These are phyloP conservation scores for Eucalyptus pauciflora DNA, from an alignment of 345 rosid genomes.

Conservation along the genomic window DNA sequence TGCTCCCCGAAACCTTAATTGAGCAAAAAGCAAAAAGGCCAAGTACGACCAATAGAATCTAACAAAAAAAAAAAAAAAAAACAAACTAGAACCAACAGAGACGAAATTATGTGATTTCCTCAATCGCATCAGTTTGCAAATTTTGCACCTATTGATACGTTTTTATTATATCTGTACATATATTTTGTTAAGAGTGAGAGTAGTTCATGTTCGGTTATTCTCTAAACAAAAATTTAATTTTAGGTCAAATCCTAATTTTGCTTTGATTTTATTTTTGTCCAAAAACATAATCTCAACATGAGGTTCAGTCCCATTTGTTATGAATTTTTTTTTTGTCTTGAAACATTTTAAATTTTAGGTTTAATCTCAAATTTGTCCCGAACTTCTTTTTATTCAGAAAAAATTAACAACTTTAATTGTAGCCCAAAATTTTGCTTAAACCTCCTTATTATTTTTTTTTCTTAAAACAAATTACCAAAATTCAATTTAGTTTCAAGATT, in stretches of 20 bases:
- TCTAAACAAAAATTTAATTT: too few species aligned
- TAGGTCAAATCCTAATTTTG: background rate
- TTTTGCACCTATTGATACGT: background rate
- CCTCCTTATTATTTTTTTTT: too few species aligned
- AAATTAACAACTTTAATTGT: background rate
- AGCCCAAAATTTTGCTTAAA: background rate
- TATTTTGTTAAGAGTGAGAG: background rate
- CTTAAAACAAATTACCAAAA: background rate
- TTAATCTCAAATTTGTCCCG: fast-evolving
- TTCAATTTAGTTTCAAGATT: background rate
- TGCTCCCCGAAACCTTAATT: background rate
- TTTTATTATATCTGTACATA: too few species aligned
- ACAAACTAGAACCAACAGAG: background rate
- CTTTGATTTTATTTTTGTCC: too few species aligned
- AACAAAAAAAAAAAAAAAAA: background rate
- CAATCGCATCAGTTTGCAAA: background rate
- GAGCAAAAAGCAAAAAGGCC: background rate
- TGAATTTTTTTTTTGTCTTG: too few species aligned
- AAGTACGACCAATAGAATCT: background rate
- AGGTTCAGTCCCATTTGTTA: too few species aligned
- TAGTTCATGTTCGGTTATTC: too few species aligned
- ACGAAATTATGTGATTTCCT: background rate
- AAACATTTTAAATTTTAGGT: too few species aligned
- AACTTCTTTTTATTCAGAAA: too few species aligned
- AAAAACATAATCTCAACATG: too few species aligned